phyloP scores from a whole-genome alignment of 257 asterid genomes.

The Prunella vulgaris region DNA sequence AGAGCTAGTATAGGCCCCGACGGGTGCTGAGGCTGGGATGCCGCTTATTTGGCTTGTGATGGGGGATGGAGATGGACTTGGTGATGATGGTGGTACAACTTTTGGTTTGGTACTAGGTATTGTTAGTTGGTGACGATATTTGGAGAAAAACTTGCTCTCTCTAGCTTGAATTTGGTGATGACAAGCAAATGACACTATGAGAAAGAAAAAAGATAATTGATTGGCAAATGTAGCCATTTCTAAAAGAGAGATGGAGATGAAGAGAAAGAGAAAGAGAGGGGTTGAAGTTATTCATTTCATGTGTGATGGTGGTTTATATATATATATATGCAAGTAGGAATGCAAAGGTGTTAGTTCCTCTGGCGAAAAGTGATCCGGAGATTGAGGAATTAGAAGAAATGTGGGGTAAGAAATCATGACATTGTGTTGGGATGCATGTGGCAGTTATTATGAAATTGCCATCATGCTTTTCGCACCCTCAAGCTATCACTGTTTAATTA shows the following conservation, averaged over 20 bases:
- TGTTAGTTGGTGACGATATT: conserved; percentile 24
- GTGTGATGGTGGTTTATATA: background rate
- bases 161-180: conserved; percentile 40
- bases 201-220: conserved; percentile 25
- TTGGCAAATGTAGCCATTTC: conserved; percentile 36
- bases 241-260: background rate
- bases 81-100: conserved; percentile 11
- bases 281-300: background rate
- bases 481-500: background rate
- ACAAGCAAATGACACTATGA: conserved; percentile 18
- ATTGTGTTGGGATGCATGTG: conserved; percentile 43
- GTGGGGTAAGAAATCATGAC: conserved; percentile 43
- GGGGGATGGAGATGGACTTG: conserved; percentile 39
- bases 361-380: conserved; percentile 46
- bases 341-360: background rate
- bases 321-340: background rate
- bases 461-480: background rate
- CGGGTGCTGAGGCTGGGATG: conserved; percentile 23
- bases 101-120: conserved; percentile 8
- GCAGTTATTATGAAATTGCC: conserved; percentile 33
- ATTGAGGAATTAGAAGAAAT: conserved; percentile 42
- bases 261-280: too few species aligned
- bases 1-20: conserved; percentile 1
- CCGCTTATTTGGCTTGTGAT: conserved; percentile 20
- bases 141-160: conserved; percentile 41